Evolutionary conservation across 768 basidiomycete species (phyloP), one percentile per base, ranked within the genome.

Genomic region (Fistulinella prunicolor): DNA sequence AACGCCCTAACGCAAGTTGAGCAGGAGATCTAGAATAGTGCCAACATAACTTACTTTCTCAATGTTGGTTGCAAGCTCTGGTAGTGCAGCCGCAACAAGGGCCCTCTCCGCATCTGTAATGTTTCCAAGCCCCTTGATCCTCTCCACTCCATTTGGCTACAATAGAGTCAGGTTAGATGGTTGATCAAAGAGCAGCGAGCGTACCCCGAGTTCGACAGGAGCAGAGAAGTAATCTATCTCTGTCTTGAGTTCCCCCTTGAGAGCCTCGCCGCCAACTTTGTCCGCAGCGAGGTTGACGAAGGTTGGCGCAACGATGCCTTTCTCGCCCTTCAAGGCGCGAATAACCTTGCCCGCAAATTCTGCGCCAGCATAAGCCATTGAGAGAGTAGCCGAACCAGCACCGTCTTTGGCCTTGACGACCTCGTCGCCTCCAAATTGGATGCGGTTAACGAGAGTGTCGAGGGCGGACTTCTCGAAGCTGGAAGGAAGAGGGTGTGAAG

Each of bases 331-430:
- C 56, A 90, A 44, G 19, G 94, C 95, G 36, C 83, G 80, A 62
- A 98, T 76, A 62, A 97, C 73, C 63, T 91, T 89, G 56, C 68
- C 68, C 23, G 92, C 81, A 62, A 98, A 98, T 70, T 92, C 85
- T 42, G 89, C 89, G 49, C 94, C 95, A 43, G 95, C 90, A 59
- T 86, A 92, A 1, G 93, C 93, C 94, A 97, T 97, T 28, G 90
- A 93, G 48, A 95, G 81, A n/a, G 94, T 96, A 9, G 94, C 94
- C 26, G 91, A 94, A 38, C 96, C 96, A 43, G 76, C 68, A 48
- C 85, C 85, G 60, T 91, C 87, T 76, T 99, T 99, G 37, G 96
- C 96, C 73, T 96, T 89, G 66, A 98, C 95, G 62, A 98, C 94
- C 72, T 98, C 94, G 59, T 96, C 94, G 49, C 94, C 94, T 47